Percentiles rank a stretch among this genome's conserved stretches.
These are phyloP conservation scores for Fusarium neocosmosporiellum DNA, from an alignment of 2,329 filamentous ascomycete species.

Conservation along the genomic window DNA sequence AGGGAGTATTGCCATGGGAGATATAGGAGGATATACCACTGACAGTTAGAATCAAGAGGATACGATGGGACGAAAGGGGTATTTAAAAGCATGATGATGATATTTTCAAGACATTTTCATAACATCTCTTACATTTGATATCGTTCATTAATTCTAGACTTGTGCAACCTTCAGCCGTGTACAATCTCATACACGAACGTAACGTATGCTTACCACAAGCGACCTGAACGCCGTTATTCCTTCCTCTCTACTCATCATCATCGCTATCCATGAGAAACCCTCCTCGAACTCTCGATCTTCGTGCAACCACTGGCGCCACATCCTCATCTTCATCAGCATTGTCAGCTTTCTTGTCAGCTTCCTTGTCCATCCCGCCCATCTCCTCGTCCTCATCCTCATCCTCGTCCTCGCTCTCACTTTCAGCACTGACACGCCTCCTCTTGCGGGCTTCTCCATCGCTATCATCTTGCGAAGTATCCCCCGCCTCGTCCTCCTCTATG, in stretches of 20 bases:
- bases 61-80: background rate
- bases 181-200: background rate
- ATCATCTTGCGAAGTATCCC: slow-evolving; percentile 45
- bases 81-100: background rate
- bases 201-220: background rate
- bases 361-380: slow-evolving; percentile 43
- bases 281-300: slow-evolving; percentile 59
- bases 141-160: slow-evolving; percentile 19
- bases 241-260: slow-evolving; percentile 53
- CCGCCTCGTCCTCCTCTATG: slow-evolving; percentile 39
- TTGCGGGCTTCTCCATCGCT: slow-evolving; percentile 52
- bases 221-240: slow-evolving; percentile 26
- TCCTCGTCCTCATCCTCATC: slow-evolving; percentile 7
- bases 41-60: background rate
- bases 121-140: background rate
- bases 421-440: slow-evolving; percentile 49
- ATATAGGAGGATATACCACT: slow-evolving; percentile 22
- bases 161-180: background rate
- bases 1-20: slow-evolving; percentile 10
- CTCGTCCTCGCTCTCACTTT: background rate
- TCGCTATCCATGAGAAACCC: slow-evolving; percentile 71
- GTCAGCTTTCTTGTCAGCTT: slow-evolving; percentile 8
- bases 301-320: slow-evolving; percentile 42
- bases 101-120: background rate
- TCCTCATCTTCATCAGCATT: slow-evolving; percentile 47